Evolutionary conservation across 129 eudicot species (phyloP), one percentile per base, ranked within the genome.

Genomic region (Pulicaria dysenterica): DNA sequence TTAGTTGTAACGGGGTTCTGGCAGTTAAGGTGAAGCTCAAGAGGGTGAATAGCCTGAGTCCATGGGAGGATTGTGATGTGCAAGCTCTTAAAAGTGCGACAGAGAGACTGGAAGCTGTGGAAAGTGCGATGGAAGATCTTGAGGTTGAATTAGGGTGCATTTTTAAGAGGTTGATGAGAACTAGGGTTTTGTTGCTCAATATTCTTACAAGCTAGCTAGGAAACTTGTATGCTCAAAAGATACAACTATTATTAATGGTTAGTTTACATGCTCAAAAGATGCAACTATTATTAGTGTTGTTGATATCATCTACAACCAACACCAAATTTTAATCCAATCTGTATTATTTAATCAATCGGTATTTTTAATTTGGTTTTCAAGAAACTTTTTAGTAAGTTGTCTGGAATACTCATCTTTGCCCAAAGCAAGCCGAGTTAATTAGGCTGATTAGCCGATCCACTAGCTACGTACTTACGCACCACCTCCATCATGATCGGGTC

Each of bases 101-200:
- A 54, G 84, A 83, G 63, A 83, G 89, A 67, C 38, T 92, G 51
- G 91, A 85, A 79, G 91, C 83, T 46, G 95, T 83, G 57, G 96
- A 85, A 74, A 73, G 75, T 14, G 92, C 79, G 17, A 88, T 92
- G 62, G 94, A 89, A 74, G 88, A 87, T 24, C 90, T 92, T 81
- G 96, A 89, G 41, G 87, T 73, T 8, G 94, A 92, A 73, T 65
- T 92, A 61, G 96, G 82, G 75, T 74, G 87, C 39, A 92, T 92
- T 45, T 86, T 80, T 57, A 78, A 92, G 69, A 77, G 98, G 77
- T 77, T 92, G 80, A 89, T 92, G 72, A 79, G 78, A 69, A 92
- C 98, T 39, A 89, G 98, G 58, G 98, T 91, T 58, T 89, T 90
- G 58, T 92, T 92, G 69, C 91, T 92, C 17, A 92, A 92, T 48